Base-by-base conservation (phyloP, 768 basidiomycete genomes). In the Boletus coccyginus region DNA sequence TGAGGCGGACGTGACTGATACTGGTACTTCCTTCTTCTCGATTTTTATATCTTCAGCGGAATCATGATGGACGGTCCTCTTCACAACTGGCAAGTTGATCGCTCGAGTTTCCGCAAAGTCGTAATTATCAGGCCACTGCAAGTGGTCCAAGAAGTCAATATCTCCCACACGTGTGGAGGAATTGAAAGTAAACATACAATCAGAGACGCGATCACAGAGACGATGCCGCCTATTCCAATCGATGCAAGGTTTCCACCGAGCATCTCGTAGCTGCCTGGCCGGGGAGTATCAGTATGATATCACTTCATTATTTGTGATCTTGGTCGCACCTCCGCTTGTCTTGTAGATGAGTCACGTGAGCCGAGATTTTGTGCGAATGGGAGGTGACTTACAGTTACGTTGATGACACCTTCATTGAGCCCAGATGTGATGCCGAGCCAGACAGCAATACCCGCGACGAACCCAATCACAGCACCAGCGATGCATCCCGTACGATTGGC, bases 191-290 rank as follows among this genome's bases (percentile, higher is more conserved):
- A 8, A 71, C 83, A 55, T 65, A 88, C 87, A 24, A 94, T 75
- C 45, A 84, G 68, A 0, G 92, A 92, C 36, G 79, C 72, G 4
- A 72, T 75, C 24, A 85, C 77, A 3, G 92, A 81, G 59, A 97
- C 76, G 52, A 97, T 86, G 5, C 81, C 92, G 9, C 92, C 91
- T 13, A 90, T 77, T 29, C 83, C 88, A 60, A 95, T 90, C 3
- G 92, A 86, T 2, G 86, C 87, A n/a, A 96, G 74, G 72, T 95
- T 94, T 3, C 94, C 94, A 0, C 92, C 86, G 16, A 97, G 78
- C 92, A 97, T 95, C 65, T 82, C 80, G 53, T 77, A 77, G 67
- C 83, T 80, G 19, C 75, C 78, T 70, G 54, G 48, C 52, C 38
- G 33, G 3, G 17, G 42, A 29, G 36, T 14, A 17, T 58, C 42